A percentile compares a stretch with the other conserved stretches of the same genome.
Conservation (phyloP, 192 early-diverging fungal species). For the Thoreauomyces humboldtii region DNA sequence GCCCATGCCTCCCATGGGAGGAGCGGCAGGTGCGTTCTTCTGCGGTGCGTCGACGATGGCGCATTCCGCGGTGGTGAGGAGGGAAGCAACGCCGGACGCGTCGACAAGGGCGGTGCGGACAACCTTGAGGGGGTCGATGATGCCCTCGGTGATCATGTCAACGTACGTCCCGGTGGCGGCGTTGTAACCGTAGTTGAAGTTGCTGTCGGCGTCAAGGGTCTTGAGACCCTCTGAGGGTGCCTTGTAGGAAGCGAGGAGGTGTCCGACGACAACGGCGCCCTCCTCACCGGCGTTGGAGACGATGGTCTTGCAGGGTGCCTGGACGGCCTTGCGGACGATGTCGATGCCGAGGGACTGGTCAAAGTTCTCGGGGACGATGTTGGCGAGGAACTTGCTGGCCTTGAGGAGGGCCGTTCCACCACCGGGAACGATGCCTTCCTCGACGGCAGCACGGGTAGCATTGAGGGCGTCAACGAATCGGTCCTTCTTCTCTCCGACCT, state of each 20-base stretch:
- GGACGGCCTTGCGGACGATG: conserved; percentile 93
- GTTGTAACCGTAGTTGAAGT: conserved; percentile 95
- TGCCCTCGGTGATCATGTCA: conserved; percentile 96
- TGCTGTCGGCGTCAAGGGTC: conserved; percentile 21
- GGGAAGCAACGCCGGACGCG: conserved; percentile 93
- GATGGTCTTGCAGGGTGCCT: conserved; percentile 90
- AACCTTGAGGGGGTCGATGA: conserved; percentile 99
- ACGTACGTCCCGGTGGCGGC: conserved; percentile 88
- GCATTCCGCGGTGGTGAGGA: conserved; percentile 97
- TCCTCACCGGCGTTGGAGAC: conserved; percentile 97
- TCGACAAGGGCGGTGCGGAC: conserved; percentile 97
- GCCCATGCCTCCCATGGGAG: conserved; percentile 65
- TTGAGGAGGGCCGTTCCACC: conserved; percentile 97
- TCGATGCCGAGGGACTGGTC: conserved; percentile 98
- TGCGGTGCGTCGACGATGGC: conserved; percentile 96
- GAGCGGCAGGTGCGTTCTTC: conserved; percentile 56
- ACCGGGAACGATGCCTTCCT: conserved; percentile 98
- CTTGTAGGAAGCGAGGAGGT: conserved; percentile 78
- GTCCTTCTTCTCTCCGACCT: conserved; percentile 99
- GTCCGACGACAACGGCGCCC: conserved; percentile 94
- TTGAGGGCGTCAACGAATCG: conserved; percentile 97
- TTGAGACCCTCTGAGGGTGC: conserved; percentile 34
- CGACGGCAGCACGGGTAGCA: conserved; percentile 98
- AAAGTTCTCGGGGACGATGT: conserved; percentile 92
- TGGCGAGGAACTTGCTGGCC: conserved; percentile 78